Evolutionary conservation across 192 early-diverging fungal species (phyloP), one percentile per base, ranked within the genome.

Genomic region (Chytriomyces hyalinus): DNA sequence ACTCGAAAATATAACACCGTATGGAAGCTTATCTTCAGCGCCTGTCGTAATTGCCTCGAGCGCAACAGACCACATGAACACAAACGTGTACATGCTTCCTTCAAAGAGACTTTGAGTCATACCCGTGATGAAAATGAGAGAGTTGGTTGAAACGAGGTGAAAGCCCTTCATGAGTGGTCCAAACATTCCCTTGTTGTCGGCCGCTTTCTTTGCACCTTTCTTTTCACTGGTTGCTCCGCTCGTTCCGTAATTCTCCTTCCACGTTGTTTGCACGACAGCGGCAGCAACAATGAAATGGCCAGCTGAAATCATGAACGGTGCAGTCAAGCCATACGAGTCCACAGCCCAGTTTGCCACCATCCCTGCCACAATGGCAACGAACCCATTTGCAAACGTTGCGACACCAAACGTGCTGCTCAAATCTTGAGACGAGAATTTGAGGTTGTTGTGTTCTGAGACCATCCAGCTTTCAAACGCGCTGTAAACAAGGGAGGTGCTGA

Each of bases 221-320:
- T 59, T 51, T 15, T 59, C 24, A n/a, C n/a, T 24, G 36, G 36
- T 4, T 36, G 36, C 36, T 36, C 36, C 36, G 36, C 36, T 36
- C 36, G 36, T 36, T 79, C 93, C 93, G 82, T 91, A 94, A 74
- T 94, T 94, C 60, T 94, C 93, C 15, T 75, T 79, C 93, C 93
- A 94, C 11, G 85, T 83, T 7, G 66, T 63, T 1, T 63, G 68
- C 24, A 94, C 87, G 59, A 91, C 72, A 6, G 78, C 49, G 13
- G 79, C 85, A 49, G 88, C 89, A 44, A 84, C 53, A 26, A 67
- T 61, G 28, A 92, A 77, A 20, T 91, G 80, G 4, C 76, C 57
- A 62, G 88, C 84, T 3, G 92, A 85, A 11, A 78, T 84, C 61
- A 87, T 80, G 78, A 92, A 94, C 6, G 93, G 93, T 8, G 89